Evolutionary conservation across 495 filamentous ascomycete genomes (phyloP).

Genomic region (Aspergillus cavernicola): DNA sequence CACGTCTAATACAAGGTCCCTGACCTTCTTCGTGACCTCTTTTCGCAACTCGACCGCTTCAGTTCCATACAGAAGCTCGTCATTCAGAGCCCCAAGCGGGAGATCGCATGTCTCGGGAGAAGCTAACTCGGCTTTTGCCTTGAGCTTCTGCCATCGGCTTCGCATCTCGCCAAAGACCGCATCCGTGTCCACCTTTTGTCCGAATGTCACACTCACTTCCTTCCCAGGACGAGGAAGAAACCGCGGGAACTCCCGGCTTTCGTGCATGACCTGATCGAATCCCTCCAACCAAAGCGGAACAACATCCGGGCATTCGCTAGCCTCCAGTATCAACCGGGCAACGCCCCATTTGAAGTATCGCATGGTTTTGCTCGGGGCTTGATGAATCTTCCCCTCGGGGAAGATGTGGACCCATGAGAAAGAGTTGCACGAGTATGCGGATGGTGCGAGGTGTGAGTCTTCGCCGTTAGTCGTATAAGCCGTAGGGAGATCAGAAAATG

Average conservation of each 20-base stretch:
- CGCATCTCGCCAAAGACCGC: conserved; percentile 60
- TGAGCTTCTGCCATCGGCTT: conserved; percentile 63
- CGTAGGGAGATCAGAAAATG: conserved; percentile 45
- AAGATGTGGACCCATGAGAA: conserved; percentile 91
- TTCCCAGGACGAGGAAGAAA: conserved; percentile 75
- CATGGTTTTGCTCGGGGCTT: conserved; percentile 72
- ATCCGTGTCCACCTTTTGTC: conserved; percentile 47
- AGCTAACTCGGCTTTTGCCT: conserved; percentile 37
- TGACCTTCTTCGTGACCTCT: conserved; percentile 73
- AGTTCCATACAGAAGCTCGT: conserved; percentile 63
- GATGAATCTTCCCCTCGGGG: conserved; percentile 90
- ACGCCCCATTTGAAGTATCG: conserved; percentile 98
- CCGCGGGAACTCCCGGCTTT: conserved; percentile 71
- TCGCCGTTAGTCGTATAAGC: conserved; percentile 49
- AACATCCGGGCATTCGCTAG: conserved; percentile 74
- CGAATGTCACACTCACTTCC: conserved; percentile 68
- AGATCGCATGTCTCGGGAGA: conserved; percentile 30
- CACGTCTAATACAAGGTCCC: conserved; percentile 75
- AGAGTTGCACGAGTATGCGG: conserved; percentile 58
- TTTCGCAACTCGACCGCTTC: conserved; percentile 77
- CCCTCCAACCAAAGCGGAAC: conserved; percentile 95
- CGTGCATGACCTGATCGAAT: conserved; percentile 78
- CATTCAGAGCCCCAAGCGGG: conserved; percentile 59
- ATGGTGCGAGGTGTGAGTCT: conserved; percentile 54
- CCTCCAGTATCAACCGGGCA: conserved; percentile 81